Evolutionary conservation across 1,284 basidiomycete genomes (phyloP).

Genomic region (Thelephora terrestris): DNA sequence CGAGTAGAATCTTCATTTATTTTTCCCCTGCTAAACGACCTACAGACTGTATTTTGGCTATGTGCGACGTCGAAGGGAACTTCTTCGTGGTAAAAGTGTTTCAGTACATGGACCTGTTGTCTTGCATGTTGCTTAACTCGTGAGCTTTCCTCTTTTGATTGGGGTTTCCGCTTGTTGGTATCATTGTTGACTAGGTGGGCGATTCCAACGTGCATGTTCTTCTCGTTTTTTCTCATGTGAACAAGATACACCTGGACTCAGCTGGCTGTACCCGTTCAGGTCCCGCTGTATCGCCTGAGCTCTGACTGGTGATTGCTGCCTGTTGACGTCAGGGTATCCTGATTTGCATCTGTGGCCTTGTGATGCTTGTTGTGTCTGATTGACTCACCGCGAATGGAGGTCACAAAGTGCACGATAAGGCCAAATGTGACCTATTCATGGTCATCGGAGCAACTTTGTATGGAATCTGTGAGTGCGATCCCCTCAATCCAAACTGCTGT

Average conservation of each 20-base stretch:
- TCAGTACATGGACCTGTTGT: slow-evolving; percentile 76
- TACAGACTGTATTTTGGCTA: slow-evolving; percentile 67
- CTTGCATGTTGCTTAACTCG: slow-evolving; percentile 82
- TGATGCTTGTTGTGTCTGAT: slow-evolving; percentile 67
- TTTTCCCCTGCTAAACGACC: not conserved
- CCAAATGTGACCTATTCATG: slow-evolving; percentile 80
- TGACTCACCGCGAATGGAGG: slow-evolving; percentile 60
- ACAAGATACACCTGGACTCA: slow-evolving; percentile 77
- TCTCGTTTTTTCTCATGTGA: slow-evolving; percentile 75
- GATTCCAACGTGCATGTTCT: slow-evolving; percentile 77
- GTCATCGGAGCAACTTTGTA: slow-evolving; percentile 76
- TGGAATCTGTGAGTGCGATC: slow-evolving; percentile 49
- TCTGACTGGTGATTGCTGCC: not conserved
- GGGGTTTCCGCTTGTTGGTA: not conserved
- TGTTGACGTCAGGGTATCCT: slow-evolving; percentile 45
- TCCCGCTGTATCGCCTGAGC: not conserved
- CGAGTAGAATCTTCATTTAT: slow-evolving; percentile 22
- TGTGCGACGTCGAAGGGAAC: slow-evolving; percentile 78
- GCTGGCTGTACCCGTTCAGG: slow-evolving; percentile 39
- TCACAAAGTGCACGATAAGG: slow-evolving; percentile 51
- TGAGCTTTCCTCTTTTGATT: slow-evolving; percentile 25
- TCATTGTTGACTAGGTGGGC: slow-evolving; percentile 49
- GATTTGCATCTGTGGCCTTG: slow-evolving; percentile 68
- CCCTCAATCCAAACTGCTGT: not conserved
- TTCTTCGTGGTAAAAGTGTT: slow-evolving; percentile 81